These are phyloP conservation scores for Leucosporidium scottii DNA, from an alignment of 768 basidiomycete species.

Conservation along the genomic window DNA sequence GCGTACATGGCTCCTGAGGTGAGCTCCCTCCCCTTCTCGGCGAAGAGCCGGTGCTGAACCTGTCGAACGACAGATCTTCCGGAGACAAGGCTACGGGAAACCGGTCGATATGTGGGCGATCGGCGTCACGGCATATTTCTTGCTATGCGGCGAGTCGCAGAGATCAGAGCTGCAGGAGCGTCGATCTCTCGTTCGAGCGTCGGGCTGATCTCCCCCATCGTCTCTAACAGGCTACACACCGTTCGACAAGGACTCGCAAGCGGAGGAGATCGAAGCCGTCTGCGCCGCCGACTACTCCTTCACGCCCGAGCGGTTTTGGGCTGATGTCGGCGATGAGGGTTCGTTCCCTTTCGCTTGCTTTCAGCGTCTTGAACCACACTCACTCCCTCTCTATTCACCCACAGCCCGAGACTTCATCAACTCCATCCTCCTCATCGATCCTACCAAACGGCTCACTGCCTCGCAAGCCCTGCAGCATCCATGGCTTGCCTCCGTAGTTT, in stretches of 20 bases:
- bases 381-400: no score
- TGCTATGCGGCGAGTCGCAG: conserved; percentile 52
- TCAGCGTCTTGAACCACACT: no score
- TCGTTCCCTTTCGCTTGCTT: no score
- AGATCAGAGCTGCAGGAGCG: conserved; percentile 36
- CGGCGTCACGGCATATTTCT: conserved; percentile 95
- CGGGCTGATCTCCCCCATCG: conserved; percentile 10
- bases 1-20: conserved; percentile 93
- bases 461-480: conserved; percentile 61
- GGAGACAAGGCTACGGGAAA: conserved; percentile 71
- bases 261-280: conserved; percentile 88
- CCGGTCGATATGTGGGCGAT: conserved; percentile 97
- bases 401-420: conserved; percentile 69
- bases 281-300: conserved; percentile 86
- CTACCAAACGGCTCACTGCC: conserved; percentile 68
- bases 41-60: conserved; percentile 41
- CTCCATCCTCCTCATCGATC: conserved; percentile 76
- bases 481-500: conserved; percentile 55
- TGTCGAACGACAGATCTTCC: conserved; percentile 10
- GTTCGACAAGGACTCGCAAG: conserved; percentile 74
- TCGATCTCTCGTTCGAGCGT: neutral
- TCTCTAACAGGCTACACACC: conserved; percentile 63
- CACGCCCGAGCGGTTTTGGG: conserved; percentile 72
- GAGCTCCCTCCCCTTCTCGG: conserved; percentile 61
- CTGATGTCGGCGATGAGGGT: conserved; percentile 56